Conservation (phyloP, 2,329 filamentous ascomycete species). For the Alternaria infectoria region DNA sequence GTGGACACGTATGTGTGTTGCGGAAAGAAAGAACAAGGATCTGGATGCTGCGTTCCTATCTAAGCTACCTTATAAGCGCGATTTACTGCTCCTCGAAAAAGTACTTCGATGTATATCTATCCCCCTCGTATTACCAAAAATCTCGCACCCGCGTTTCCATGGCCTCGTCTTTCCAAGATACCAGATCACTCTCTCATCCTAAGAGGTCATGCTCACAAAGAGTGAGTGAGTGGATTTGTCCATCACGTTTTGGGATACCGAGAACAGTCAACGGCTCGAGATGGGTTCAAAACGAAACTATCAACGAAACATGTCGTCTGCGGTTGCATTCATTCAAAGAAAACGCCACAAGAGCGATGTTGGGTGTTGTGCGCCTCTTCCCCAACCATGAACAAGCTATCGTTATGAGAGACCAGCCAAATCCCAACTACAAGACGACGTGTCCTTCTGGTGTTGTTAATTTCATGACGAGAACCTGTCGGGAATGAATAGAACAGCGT, state of each 20-base stretch:
- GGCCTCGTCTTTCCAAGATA: accelerated
- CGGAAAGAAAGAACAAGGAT: too few relatives aligned
- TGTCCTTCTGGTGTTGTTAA: accelerated
- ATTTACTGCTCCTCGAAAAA: neutral
- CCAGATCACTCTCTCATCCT: neutral
- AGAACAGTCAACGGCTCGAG: neutral
- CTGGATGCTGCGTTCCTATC: too few relatives aligned
- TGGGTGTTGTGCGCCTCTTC: neutral
- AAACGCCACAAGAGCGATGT: neutral
- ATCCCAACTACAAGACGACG: neutral
- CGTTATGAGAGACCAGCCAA: accelerated
- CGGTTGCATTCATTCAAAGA: neutral
- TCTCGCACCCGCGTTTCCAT: neutral
- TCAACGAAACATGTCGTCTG: neutral
- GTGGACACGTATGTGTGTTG: too few relatives aligned
- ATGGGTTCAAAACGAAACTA: accelerated
- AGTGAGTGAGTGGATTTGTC: neutral
- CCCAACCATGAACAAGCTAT: accelerated
- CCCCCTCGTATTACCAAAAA: neutral
- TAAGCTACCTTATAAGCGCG: neutral
- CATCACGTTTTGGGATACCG: neutral
- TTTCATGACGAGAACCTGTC: neutral
- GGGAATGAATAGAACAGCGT: neutral
- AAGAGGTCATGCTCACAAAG: neutral
- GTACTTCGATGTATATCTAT: neutral